A percentile compares a stretch with the other conserved stretches of the same genome.
Evolutionary conservation across 163 green algal species (phyloP).

Genomic region (Chlamydomonas reinhardtii): DNA sequence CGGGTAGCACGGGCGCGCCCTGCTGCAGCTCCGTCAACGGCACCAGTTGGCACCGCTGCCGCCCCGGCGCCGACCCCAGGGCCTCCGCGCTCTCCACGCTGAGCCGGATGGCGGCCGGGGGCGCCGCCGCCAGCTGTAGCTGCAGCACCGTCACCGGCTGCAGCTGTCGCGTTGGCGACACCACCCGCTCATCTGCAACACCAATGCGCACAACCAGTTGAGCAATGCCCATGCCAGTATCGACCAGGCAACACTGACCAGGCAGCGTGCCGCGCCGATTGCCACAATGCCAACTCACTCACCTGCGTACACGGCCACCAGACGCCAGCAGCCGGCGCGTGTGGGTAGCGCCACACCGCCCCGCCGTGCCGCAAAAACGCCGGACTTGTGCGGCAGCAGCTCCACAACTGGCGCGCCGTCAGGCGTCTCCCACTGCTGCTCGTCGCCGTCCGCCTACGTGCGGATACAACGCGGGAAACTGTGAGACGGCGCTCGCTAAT

Average conservation of each 20-base stretch:
- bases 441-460: too few relatives aligned
- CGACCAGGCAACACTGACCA: too few relatives aligned
- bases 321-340: background rate
- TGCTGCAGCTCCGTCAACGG: background rate
- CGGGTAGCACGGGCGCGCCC: background rate
- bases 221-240: too few relatives aligned
- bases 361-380: background rate
- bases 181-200: too few relatives aligned
- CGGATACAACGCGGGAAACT: too few relatives aligned
- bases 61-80: background rate
- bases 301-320: constrained; percentile 14
- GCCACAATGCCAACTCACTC: too few relatives aligned
- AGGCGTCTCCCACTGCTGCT: too few relatives aligned
- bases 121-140: constrained; percentile 1
- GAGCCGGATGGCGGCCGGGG: background rate
- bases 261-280: too few relatives aligned
- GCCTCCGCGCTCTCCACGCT: background rate
- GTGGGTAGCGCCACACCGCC: constrained; percentile 13
- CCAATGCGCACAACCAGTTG: too few relatives aligned
- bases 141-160: background rate
- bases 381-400: background rate
- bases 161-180: too few relatives aligned
- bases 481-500: too few relatives aligned
- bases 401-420: background rate
- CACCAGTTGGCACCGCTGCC: background rate